A percentile compares a stretch with the other conserved stretches of the same genome.
Conservation (phyloP, 208 protist species). For the Angomonas deanei region DNA sequence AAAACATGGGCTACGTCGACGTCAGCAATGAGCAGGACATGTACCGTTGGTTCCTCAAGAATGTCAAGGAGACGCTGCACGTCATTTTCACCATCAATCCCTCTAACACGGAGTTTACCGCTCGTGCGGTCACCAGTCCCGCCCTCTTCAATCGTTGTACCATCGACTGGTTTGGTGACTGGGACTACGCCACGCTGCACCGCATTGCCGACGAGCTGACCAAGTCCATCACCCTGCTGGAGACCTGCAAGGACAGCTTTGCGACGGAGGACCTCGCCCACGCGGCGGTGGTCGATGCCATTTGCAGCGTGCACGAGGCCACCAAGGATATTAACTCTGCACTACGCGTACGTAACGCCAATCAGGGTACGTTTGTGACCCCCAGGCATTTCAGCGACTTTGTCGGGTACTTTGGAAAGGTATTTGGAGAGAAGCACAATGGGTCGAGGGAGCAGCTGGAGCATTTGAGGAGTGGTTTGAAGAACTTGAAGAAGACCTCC, state of each 20-base stretch:
- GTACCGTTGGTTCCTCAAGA: constrained; percentile 95
- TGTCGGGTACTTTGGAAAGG: constrained; percentile 91
- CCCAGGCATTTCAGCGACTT: constrained; percentile 98
- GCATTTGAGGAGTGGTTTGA: constrained; percentile 95
- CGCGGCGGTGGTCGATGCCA: constrained; percentile 68
- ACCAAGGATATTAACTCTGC: constrained; percentile 82
- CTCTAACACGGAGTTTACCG: constrained; percentile 93
- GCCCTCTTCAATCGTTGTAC: constrained; percentile 99
- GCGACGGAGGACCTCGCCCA: constrained; percentile 41
- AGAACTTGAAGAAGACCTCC: constrained; percentile 91
- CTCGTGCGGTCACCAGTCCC: constrained; percentile 94
- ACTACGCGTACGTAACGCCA: constrained; percentile 68
- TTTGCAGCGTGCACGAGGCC: constrained; percentile 92
- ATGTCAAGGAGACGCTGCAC: constrained; percentile 97
- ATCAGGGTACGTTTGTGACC: constrained; percentile 92
- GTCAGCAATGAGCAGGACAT: constrained; percentile 90
- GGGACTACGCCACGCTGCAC: constrained; percentile 91
- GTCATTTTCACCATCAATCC: constrained; percentile 99
- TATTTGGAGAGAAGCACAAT: constrained; percentile 93
- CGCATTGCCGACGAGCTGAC: constrained; percentile 93
- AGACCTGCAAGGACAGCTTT: constrained; percentile 37
- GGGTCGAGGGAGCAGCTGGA: constrained; percentile 93
- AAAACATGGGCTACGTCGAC: constrained; percentile 41
- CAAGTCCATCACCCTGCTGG: constrained; percentile 80
- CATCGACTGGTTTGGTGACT: constrained; percentile 99